Evolutionary conservation across 202 grass and related monocot species (phyloP), one percentile per base, ranked within the genome.

Genomic region (Saccharum hybrid): DNA sequence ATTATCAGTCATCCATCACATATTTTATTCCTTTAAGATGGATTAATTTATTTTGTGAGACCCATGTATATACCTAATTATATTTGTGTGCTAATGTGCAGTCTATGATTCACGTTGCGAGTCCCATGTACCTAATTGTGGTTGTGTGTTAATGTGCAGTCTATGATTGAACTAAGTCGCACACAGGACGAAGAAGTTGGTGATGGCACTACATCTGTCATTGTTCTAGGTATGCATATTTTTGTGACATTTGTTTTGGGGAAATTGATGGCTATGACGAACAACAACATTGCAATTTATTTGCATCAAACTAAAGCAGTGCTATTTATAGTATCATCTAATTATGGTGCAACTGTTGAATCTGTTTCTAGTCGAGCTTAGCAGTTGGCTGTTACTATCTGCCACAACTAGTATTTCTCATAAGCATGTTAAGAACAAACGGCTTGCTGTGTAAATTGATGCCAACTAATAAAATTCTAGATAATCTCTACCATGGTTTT

Each of bases 131-230:
- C 19, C 56, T 60, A 60, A 60, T 23, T 23, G 2, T 23, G 56
- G 56, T 23, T 23, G 8, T 23, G 56, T 57, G 19, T 60, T 23
- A 60, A 22, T 23, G 56, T 60, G 59, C 80, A 99, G 96, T 96
- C 96, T 74, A 99, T 99, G 96, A 99, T 99, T 78, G 96, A 99
- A 79, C 86, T 99, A 71, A 99, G 96, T 83, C 96, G 96, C 18
- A 96, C 96, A 74, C 96, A 99, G 39, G 96, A 99, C 86, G 96
- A 99, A 87, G 96, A 99, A 79, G 96, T 99, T 38, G 96, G 96
- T 46, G 96, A 99, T 94, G 96, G 96, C 57, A 99, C 96, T 71
- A 99, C 96, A 72, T 99, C 96, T 86, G 96, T 99, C 23, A 99
- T 99, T 88, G 91, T 99, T 88, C 88, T 99, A 70, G 96, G 96